Percentiles rank a stretch among this genome's conserved stretches.
Evolutionary conservation across 352 stramenopile genomes (phyloP).

Genomic region (Hyaloperonospora arabidopsidis): DNA sequence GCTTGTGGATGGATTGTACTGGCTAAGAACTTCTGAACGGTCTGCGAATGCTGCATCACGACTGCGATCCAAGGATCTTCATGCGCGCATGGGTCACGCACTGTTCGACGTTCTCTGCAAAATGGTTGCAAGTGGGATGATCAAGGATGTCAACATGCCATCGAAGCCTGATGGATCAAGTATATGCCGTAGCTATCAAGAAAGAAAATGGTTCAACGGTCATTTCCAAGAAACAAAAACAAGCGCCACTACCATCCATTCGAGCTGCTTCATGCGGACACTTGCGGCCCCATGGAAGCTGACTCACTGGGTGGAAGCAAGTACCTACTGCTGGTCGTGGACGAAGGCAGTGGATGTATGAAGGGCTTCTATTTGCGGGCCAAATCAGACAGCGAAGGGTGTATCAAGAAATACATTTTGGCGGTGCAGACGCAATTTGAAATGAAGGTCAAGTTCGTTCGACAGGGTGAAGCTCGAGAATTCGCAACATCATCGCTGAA

Average conservation of each 20-base stretch:
- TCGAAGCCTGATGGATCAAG: background rate
- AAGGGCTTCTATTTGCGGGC: no score
- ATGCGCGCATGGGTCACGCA: background rate
- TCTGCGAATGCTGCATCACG: background rate
- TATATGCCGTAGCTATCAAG: background rate
- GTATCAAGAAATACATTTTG: background rate
- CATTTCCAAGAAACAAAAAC: no score
- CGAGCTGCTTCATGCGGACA: background rate
- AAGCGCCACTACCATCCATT: background rate
- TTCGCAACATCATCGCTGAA: background rate
- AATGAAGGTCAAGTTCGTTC: background rate
- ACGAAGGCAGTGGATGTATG: no score
- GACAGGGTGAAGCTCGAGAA: background rate
- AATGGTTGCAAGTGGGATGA: background rate
- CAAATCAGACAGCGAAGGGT: no score
- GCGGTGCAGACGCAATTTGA: background rate
- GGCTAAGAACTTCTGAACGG: constrained; percentile 1
- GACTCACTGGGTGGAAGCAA: background rate
- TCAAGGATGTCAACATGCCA: background rate
- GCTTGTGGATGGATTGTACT: constrained; percentile 14
- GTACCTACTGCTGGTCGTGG: background rate
- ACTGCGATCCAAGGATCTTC: background rate
- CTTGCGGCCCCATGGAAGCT: background rate
- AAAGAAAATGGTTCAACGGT: background rate
- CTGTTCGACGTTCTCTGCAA: background rate